Evolutionary conservation across 2,329 filamentous ascomycete species (phyloP).

Genomic region (Claviceps quebecensis): DNA sequence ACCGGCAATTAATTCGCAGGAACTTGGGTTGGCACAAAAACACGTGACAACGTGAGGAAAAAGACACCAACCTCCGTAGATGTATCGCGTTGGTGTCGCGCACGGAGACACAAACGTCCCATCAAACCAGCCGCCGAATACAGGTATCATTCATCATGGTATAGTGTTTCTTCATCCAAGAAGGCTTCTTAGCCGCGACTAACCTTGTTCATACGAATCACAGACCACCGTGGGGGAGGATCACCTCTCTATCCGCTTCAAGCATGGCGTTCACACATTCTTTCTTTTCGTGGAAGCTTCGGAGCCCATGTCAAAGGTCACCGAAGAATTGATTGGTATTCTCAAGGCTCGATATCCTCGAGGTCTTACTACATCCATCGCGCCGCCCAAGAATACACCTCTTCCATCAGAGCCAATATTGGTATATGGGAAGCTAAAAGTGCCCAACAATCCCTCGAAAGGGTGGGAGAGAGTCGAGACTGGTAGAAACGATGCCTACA

Average conservation of each 20-base stretch:
- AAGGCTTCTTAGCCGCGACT: background rate
- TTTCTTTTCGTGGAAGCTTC: slow-evolving; percentile 50
- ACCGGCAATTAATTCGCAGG: background rate
- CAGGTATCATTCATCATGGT: background rate
- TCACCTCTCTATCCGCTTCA: slow-evolving; percentile 56
- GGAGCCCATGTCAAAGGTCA: slow-evolving; percentile 41
- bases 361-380: slow-evolving; percentile 30
- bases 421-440: slow-evolving; percentile 31
- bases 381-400: slow-evolving; percentile 19
- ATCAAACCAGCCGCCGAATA: background rate
- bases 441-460: slow-evolving; percentile 27
- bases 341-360: slow-evolving; percentile 42
- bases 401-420: slow-evolving; percentile 29
- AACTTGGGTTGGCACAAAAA: background rate
- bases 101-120: background rate
- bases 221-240: slow-evolving; percentile 25
- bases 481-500: slow-evolving; percentile 21
- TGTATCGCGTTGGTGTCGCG: no score
- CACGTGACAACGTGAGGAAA: slow-evolving; percentile 3
- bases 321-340: slow-evolving; percentile 41
- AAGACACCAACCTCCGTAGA: no score
- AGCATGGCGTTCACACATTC: slow-evolving; percentile 57
- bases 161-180: background rate
- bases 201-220: background rate
- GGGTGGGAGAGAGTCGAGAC: slow-evolving; percentile 37